These are phyloP conservation scores for Pseudogymnoascus sp. DNA, from an alignment of 2,329 filamentous ascomycete genomes.

Conservation along the genomic window DNA sequence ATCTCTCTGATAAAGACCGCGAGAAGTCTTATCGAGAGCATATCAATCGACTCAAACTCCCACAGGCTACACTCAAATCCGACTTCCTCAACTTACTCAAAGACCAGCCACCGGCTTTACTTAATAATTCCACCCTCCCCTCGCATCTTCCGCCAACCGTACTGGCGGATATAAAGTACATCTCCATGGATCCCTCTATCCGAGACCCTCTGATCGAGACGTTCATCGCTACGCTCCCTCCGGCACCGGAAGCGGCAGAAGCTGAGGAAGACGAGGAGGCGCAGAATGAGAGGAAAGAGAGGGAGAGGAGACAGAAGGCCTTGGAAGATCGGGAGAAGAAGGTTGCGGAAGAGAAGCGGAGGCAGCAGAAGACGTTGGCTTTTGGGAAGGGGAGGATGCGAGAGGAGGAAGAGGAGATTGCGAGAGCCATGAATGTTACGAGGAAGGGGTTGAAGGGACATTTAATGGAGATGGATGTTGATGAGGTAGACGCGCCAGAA, in stretches of 20 bases:
- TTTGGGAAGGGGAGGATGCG: slow-evolving; percentile 55
- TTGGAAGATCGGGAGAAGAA: slow-evolving; percentile 57
- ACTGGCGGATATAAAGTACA: slow-evolving; percentile 62
- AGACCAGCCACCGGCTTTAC: slow-evolving; percentile 47
- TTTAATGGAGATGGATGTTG: slow-evolving; percentile 32
- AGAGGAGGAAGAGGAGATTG: slow-evolving; percentile 62
- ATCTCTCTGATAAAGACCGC: slow-evolving; percentile 66
- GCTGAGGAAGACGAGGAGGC: slow-evolving; percentile 48
- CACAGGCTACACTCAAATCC: slow-evolving; percentile 59
- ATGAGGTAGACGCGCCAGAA: slow-evolving; percentile 13
- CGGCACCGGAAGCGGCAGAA: slow-evolving; percentile 45
- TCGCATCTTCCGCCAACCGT: slow-evolving; percentile 56
- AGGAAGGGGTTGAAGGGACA: slow-evolving; percentile 62
- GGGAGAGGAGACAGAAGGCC: slow-evolving; percentile 58
- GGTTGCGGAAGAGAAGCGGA: slow-evolving; percentile 58
- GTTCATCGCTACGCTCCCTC: slow-evolving; percentile 58
- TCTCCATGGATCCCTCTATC: slow-evolving; percentile 54
- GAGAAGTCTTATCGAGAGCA: slow-evolving; percentile 77
- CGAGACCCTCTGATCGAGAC: slow-evolving; percentile 61
- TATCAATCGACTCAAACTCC: slow-evolving; percentile 59
- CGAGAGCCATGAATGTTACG: slow-evolving; percentile 61
- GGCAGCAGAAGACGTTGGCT: slow-evolving; percentile 52
- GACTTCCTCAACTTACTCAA: slow-evolving; percentile 63
- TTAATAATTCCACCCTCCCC: slow-evolving; percentile 54
- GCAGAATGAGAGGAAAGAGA: slow-evolving; percentile 44